These are phyloP conservation scores for Tuber brumale DNA, from an alignment of 495 filamentous ascomycete species.

Conservation along the genomic window DNA sequence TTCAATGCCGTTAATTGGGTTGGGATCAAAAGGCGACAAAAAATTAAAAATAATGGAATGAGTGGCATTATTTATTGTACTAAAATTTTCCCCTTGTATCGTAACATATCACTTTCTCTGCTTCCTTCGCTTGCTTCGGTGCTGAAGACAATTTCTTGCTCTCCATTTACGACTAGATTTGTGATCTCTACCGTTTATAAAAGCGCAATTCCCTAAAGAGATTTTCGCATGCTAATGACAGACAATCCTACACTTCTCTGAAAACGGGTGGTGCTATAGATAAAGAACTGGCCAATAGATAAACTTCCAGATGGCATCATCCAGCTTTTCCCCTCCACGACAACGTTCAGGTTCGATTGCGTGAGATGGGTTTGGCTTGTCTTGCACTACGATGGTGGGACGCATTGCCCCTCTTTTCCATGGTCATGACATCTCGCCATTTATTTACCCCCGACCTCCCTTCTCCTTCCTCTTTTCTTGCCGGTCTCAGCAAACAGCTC, in stretches of 20 bases:
- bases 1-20: not conserved
- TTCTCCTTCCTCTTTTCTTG: not conserved
- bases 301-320: not conserved
- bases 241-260: not conserved
- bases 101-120: too few relatives aligned
- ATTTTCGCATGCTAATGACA: not conserved
- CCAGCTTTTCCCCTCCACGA: not conserved
- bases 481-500: not conserved
- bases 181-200: not conserved
- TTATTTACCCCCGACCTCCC: not conserved
- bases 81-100: not conserved
- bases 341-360: not conserved
- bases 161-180: not conserved
- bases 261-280: not conserved
- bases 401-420: not conserved
- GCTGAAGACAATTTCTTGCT: too few relatives aligned
- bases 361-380: not conserved
- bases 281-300: constrained; percentile 5
- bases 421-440: not conserved
- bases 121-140: too few relatives aligned
- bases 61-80: not conserved
- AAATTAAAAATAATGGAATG: not conserved
- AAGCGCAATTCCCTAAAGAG: not conserved
- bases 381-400: not conserved
- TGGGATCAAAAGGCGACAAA: too few relatives aligned